These are phyloP conservation scores for Hypoxylon rubiginosum DNA, from an alignment of 2,329 filamentous ascomycete genomes.

Conservation along the genomic window DNA sequence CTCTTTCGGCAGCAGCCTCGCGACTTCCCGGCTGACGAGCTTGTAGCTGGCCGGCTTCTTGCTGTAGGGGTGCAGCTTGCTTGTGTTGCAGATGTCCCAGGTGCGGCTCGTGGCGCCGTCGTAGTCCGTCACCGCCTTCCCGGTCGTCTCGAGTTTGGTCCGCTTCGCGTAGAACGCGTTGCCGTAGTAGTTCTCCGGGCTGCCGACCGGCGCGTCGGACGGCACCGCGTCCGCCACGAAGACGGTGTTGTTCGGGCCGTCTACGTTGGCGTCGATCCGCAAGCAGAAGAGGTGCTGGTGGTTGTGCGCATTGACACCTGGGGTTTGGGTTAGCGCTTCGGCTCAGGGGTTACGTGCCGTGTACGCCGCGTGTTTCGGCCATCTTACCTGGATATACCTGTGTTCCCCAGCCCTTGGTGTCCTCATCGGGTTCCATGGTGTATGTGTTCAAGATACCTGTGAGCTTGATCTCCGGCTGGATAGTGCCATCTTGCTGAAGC, in stretches of 20 bases:
- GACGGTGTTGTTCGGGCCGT: conserved; percentile 86
- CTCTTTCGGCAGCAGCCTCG: conserved; percentile 82
- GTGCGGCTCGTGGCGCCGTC: conserved; percentile 82
- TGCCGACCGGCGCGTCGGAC: conserved; percentile 81
- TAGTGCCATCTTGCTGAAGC: conserved; percentile 81
- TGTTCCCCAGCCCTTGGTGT: conserved; percentile 88
- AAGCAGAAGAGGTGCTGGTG: conserved; percentile 96
- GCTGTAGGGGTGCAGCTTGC: conserved; percentile 86
- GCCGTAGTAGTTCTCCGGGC: conserved; percentile 85
- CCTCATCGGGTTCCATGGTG: conserved; percentile 81
- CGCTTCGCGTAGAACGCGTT: conserved; percentile 91
- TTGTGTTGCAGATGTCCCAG: conserved; percentile 92
- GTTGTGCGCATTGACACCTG: conserved; percentile 90
- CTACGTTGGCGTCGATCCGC: conserved; percentile 87
- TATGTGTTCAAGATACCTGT: conserved; percentile 96
- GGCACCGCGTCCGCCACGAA: conserved; percentile 83
- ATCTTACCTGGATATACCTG: conserved; percentile 80
- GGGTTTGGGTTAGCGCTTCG: conserved; percentile 32
- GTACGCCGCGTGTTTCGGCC: neutral
- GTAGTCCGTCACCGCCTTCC: conserved; percentile 81
- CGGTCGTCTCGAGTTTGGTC: conserved; percentile 80
- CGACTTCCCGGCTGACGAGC: conserved; percentile 88
- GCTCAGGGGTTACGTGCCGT: conserved; percentile 6
- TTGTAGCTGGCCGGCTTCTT: conserved; percentile 90
- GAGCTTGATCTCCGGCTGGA: conserved; percentile 91